Evolutionary conservation across 106 monocot species (phyloP), one percentile per base, ranked within the genome.

Genomic region (Dioscorea dumetorum): DNA sequence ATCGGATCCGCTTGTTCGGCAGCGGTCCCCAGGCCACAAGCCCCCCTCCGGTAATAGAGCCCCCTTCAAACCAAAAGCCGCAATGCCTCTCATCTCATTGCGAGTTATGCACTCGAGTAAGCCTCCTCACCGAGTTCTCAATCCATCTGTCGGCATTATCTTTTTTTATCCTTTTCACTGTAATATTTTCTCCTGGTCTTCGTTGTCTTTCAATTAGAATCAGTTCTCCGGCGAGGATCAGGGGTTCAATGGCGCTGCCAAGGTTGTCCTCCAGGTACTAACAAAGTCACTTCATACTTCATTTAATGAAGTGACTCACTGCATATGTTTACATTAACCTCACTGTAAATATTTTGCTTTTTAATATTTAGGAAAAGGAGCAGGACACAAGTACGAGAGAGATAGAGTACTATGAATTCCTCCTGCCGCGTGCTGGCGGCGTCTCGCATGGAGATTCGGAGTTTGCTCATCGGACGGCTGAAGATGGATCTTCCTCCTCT

Each of bases 11-110:
- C 22, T 21, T 58, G 11, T 14, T 31, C 16, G 24, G 67, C 67
- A 50, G 17, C 56, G 16, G 24, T 24, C 20, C 60, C 52, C 24
- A 12, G 3, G 68, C 24, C 24, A 32, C 14, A 1, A 21, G 12
- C 15, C 67, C 66, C 1, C 9, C 65, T 48, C 58, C 54, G 41
- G 15, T 33, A 16, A 33, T 64, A 59, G 84, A 88, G 84, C 81
- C 73, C 79, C 75, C 88, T 84, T 88, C 88, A 67, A 88, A 54
- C 84, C 88, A 88, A 85, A 88, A 32, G 24, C 66, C 63, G 52
- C 75, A 59, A 21, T 78, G 81, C 61, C 61, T 70, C 69, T 76
- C 78, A 10, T 65, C 72, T 16, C 71, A 73, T 3, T 82, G 86
- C 82, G 86, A 86, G 71, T 80, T 82, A 71, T 82, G 82, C 70